A percentile compares a stretch with the other conserved stretches of the same genome.
These are phyloP conservation scores for Solanum lycopersicoides DNA, from an alignment of 257 asterid species.

Conservation along the genomic window DNA sequence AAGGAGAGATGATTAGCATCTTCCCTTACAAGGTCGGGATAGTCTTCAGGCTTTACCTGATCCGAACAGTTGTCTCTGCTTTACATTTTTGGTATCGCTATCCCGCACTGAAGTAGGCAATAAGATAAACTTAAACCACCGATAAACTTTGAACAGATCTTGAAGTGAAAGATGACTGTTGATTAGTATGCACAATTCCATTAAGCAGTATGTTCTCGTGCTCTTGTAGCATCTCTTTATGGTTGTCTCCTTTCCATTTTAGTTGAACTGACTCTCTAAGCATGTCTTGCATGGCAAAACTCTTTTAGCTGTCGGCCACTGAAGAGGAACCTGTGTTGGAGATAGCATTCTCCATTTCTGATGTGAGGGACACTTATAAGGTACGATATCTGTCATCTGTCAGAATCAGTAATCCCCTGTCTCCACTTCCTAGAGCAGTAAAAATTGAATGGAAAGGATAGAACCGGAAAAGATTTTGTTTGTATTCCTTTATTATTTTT, in stretches of 20 bases:
- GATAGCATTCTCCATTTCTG: conserved; percentile 42
- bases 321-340: conserved; percentile 37
- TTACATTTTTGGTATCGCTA: background rate
- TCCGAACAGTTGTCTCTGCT: background rate
- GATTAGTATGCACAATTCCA: background rate
- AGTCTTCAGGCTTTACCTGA: background rate
- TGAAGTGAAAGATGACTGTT: background rate
- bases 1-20: background rate
- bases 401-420: background rate
- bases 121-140: background rate
- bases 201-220: background rate
- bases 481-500: background rate
- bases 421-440: background rate
- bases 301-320: conserved; percentile 29
- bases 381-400: conserved; percentile 19
- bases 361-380: conserved; percentile 62
- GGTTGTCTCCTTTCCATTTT: background rate
- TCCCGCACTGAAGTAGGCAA: background rate
- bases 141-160: background rate
- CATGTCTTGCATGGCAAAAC: conserved; percentile 2
- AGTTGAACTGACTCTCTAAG: background rate
- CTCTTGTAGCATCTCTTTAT: background rate
- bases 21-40: background rate
- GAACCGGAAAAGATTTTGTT: background rate
- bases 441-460: background rate